These are phyloP conservation scores for Aspergillus sp. DNA, from an alignment of 2,329 filamentous ascomycete genomes.

Conservation along the genomic window DNA sequence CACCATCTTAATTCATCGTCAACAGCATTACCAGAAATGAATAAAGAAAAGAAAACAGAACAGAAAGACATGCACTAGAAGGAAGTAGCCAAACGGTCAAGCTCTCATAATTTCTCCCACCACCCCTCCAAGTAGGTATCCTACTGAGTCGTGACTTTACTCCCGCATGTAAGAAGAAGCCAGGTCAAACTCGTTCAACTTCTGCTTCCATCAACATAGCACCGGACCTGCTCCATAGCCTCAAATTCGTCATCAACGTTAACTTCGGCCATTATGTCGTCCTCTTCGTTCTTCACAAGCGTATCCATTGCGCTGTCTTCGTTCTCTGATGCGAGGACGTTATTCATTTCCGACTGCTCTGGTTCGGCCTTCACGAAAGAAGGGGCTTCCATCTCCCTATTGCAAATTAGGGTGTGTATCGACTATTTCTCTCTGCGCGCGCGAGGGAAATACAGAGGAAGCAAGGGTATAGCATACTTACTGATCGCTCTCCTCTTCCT, in stretches of 20 bases:
- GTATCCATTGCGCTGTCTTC: not conserved
- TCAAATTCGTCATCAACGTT: conserved; percentile 17
- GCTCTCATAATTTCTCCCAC: not conserved
- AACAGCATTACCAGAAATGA: not conserved
- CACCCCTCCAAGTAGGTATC: not conserved
- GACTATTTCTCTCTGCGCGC: not conserved
- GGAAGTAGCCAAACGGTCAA: not conserved
- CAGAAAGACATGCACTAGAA: not conserved
- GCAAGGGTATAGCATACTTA: not conserved
- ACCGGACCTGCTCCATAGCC: conserved; percentile 4
- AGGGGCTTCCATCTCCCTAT: not conserved
- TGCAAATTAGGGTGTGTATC: not conserved
- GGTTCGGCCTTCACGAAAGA: not conserved
- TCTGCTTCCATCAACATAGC: not conserved
- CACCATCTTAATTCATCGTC: not conserved
- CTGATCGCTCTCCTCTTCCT: not conserved
- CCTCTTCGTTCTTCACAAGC: conserved; percentile 1
- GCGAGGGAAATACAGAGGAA: not conserved
- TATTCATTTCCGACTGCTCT: not conserved
- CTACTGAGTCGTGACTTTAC: not conserved
- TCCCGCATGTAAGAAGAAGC: not conserved
- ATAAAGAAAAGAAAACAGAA: not conserved
- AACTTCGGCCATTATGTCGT: conserved; percentile 6
- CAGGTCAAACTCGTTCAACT: not conserved
- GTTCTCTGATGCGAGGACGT: not conserved